phyloP scores from a whole-genome alignment of 2,329 filamentous ascomycete genomes.

The Sporothrix mexicana region DNA sequence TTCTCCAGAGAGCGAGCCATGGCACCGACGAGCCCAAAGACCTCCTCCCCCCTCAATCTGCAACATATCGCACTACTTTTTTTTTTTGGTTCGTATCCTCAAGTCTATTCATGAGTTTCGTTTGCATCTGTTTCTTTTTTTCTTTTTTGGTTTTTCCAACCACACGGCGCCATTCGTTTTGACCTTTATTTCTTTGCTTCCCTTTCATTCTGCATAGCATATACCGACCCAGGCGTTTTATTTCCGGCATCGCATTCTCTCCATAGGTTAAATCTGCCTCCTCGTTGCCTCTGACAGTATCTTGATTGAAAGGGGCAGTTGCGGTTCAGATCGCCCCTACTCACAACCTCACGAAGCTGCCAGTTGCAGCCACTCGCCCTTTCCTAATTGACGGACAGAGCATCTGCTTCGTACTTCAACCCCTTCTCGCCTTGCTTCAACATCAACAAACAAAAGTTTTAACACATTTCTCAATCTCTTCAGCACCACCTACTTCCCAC shows the following conservation, averaged over 20 bases:
- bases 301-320: no score
- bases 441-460: not conserved
- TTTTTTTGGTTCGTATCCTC: not conserved
- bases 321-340: no score
- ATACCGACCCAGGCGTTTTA: not conserved
- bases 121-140: not conserved
- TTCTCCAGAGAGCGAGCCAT: conserved; percentile 23
- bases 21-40: not conserved
- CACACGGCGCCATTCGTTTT: not conserved
- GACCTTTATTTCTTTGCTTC: not conserved
- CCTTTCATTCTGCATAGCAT: not conserved
- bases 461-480: not conserved
- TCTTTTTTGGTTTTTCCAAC: not conserved
- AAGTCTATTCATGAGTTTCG: conserved; percentile 3
- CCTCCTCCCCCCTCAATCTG: conserved; percentile 25
- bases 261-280: not conserved
- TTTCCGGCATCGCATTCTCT: not conserved
- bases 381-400: not conserved
- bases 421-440: not conserved
- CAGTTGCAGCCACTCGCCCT: not conserved
- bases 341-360: no score
- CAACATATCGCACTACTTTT: conserved; percentile 14
- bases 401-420: not conserved
- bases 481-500: not conserved
- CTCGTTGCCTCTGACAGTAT: not conserved